Base-by-base conservation (phyloP, 2,329 filamentous ascomycete species). In the Paraconiothyrium sp. region DNA sequence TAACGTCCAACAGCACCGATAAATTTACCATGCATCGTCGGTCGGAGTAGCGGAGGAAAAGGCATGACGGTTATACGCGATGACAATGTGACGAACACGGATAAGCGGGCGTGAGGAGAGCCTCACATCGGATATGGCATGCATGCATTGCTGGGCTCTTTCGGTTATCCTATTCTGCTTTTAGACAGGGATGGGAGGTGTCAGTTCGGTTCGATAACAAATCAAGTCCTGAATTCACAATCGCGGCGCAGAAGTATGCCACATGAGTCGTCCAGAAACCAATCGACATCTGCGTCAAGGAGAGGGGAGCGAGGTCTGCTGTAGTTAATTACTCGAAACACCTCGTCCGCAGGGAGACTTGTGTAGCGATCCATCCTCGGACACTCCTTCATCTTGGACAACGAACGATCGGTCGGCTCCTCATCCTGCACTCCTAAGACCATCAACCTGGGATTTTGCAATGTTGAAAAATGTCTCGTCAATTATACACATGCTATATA, bases 1-100 rank as follows among this genome's bases (percentile, higher is more conserved):
- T 74, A 54, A 76, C 63, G 13, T 39, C 0, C 11, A n/a, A 10
- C 50, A 77, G 74, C 75, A 77, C 73, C 75, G 75, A 71, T 77
- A 76, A 74, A 74, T 66, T 37, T 62, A 59, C 60, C 55, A 68
- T 66, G 58, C 68, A 55, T 60, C 62, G 64, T 68, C 55, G 69
- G 63, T 67, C 64, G 68, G 70, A 72, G 67, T 66, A 69, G 70
- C 64, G 61, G 47, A 51, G 52, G 55, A 58, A 46, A 46, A 66
- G 70, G 73, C 70, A 72, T 66, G 67, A 72, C 54, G 68, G 67
- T 68, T 56, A 65, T 67, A 67, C 64, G 63, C 68, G 67, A 74
- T 68, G 72, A 75, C 65, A 67, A 68, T 68, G 65, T 67, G 66
- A 72, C 69, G 67, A 69, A 43, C 52, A 48, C 30, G 41, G 52